Percentiles rank a stretch among this genome's conserved stretches.
phyloP scores from a whole-genome alignment of 371 early-diverging fungal species.

The Basidiobolus meristosporus region DNA sequence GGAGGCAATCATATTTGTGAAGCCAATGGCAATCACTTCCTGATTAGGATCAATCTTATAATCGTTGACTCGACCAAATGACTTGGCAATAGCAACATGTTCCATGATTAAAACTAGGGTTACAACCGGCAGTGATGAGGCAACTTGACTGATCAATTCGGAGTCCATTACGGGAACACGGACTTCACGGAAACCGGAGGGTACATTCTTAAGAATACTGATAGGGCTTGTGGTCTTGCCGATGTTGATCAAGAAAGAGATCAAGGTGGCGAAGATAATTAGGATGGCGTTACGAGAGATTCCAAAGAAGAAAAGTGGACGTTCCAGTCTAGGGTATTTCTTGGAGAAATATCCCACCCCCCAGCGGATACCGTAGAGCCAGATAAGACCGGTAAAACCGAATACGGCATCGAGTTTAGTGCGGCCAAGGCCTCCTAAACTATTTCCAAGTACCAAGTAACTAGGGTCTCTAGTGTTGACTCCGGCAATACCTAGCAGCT shows the following conservation, averaged over 20 bases:
- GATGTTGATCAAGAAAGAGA: conserved; percentile 17
- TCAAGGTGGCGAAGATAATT: conserved; percentile 23
- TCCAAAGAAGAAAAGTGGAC: conserved; percentile 13
- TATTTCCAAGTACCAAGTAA: not conserved
- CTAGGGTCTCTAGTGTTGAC: conserved; percentile 16
- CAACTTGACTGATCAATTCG: conserved; percentile 18
- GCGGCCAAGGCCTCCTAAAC: conserved; percentile 8
- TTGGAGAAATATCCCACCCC: conserved; percentile 9
- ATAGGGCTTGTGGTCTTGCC: conserved; percentile 15
- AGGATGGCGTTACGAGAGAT: conserved; percentile 11
- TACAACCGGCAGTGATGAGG: conserved; percentile 31
- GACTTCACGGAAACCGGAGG: conserved; percentile 44
- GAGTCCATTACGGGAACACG: conserved; percentile 21
- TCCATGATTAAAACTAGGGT: conserved; percentile 61
- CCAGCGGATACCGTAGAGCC: conserved; percentile 21
- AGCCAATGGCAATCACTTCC: conserved; percentile 71
- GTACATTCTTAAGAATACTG: conserved; percentile 41
- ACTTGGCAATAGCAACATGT: conserved; percentile 63
- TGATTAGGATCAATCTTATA: conserved; percentile 39
- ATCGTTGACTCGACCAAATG: not conserved
- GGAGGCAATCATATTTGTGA: conserved; percentile 56
- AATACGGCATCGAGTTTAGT: conserved; percentile 26
- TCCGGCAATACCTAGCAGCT: conserved; percentile 47
- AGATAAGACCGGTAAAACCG: conserved; percentile 19
- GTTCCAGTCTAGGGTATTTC: conserved; percentile 17